Base-by-base conservation (phyloP, 257 asterid species). In the Solanum pinnatisectum region DNA sequence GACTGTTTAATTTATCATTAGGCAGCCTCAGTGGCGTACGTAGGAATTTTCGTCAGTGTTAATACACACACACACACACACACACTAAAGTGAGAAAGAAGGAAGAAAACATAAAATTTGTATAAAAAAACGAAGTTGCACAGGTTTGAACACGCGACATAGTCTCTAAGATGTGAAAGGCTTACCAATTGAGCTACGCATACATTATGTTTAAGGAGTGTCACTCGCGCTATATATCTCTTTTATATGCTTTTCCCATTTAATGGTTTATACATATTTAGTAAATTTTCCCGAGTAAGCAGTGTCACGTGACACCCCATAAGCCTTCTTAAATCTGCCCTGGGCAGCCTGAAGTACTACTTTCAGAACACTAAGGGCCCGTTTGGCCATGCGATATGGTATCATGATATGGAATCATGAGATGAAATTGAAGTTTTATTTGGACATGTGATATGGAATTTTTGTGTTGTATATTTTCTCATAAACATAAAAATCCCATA, bases 61-160 rank as follows among this genome's bases (percentile, higher is more conserved):
- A 16, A 44, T 44, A 44, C 1, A 44, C n/a, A n/a, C n/a, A n/a
- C n/a, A n/a, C n/a, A 42, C 0, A 42, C 0, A 42, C 0, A 42
- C 0, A 42, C 5, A 40, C 2, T 40, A 9, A 40, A 10, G 46
- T 42, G 46, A 42, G 46, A 40, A 10, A 40, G 46, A 40, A 40
- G 13, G 35, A 33, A 33, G 35, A 33, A 40, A 40, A 40, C 46
- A 40, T 40, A 40, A 40, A 40, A 10, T 40, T 40, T 40, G 46
- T 40, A 40, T 40, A 52, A 52, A 52, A 5, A 52, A 18, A 52
- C 1, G 4, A 18, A 18, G 63, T 52, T 18, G n/a, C n/a, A 52
- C 10, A 52, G 4, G 63, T 52, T 52, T 18, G n/a, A 52, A 52
- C 63, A 18, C n/a, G 63, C n/a, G n/a, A 52, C 63, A 52, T 52